Evolutionary conservation across 2,329 filamentous ascomycete genomes (phyloP).

Genomic region (Aureobasidium sp.): DNA sequence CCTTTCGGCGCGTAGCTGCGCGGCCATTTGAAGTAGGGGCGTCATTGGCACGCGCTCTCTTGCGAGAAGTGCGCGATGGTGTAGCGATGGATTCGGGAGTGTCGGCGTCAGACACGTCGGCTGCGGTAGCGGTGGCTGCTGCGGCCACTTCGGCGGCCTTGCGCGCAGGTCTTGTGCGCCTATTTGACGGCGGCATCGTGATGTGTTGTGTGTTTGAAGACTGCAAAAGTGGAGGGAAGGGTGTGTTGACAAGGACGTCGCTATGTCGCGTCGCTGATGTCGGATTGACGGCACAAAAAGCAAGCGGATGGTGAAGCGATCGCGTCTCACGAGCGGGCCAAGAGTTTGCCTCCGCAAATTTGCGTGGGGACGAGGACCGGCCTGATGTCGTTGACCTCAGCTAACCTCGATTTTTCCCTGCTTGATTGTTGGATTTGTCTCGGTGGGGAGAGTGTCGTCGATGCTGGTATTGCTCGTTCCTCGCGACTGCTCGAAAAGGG

Average conservation of each 20-base stretch:
- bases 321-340: slow-evolving; percentile 4
- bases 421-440: neutral
- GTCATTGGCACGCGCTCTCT: slow-evolving; percentile 30
- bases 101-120: slow-evolving; percentile 30
- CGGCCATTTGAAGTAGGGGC: slow-evolving; percentile 14
- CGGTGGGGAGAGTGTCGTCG: neutral
- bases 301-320: neutral
- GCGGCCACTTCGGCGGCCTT: slow-evolving; percentile 13
- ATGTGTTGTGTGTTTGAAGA: neutral
- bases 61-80: slow-evolving; percentile 39
- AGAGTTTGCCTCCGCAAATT: slow-evolving; percentile 11
- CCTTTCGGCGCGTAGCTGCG: slow-evolving; percentile 25
- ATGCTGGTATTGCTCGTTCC: neutral
- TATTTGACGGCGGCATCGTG: slow-evolving; percentile 14
- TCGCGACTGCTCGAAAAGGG: neutral
- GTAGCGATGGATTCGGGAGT: slow-evolving; percentile 41
- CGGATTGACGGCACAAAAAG: slow-evolving; percentile 4
- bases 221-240: neutral
- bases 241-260: slow-evolving; percentile 4
- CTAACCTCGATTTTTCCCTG: neutral
- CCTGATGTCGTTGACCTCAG: neutral
- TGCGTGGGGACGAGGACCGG: neutral
- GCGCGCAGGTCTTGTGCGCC: slow-evolving; percentile 13
- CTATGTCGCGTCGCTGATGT: slow-evolving; percentile 3
- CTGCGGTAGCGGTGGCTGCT: slow-evolving; percentile 10